phyloP scores from a whole-genome alignment of 2,329 filamentous ascomycete genomes.

The Phialophora macrospora region DNA sequence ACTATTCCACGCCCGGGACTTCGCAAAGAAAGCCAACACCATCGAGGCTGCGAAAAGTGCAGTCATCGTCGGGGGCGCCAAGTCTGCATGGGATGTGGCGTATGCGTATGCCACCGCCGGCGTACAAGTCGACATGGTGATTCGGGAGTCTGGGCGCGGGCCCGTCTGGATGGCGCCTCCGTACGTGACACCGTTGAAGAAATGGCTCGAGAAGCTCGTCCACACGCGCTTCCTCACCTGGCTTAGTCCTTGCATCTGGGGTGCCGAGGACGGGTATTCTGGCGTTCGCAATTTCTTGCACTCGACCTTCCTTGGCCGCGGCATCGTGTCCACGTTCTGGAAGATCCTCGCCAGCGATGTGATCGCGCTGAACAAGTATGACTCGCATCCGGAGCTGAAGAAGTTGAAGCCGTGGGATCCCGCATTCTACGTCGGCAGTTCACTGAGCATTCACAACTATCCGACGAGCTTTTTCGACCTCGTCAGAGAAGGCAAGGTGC shows the following conservation, averaged over 20 bases:
- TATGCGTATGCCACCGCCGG: slow-evolving; percentile 62
- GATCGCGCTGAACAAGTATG: slow-evolving; percentile 54
- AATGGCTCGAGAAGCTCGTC: slow-evolving; percentile 70
- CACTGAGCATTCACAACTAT: slow-evolving; percentile 66
- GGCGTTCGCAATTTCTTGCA: slow-evolving; percentile 56
- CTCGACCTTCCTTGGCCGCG: slow-evolving; percentile 57
- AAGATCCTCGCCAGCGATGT: slow-evolving; percentile 56
- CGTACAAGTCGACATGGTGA: slow-evolving; percentile 62
- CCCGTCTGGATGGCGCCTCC: slow-evolving; percentile 64
- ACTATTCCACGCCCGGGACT: slow-evolving; percentile 63
- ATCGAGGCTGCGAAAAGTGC: slow-evolving; percentile 48
- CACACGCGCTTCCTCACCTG: slow-evolving; percentile 71
- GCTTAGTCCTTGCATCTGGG: slow-evolving; percentile 77
- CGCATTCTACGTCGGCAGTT: slow-evolving; percentile 60
- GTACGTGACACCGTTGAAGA: slow-evolving; percentile 69
- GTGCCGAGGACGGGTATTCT: slow-evolving; percentile 54
- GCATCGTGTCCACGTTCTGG: slow-evolving; percentile 60
- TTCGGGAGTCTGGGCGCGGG: slow-evolving; percentile 61
- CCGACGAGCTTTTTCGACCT: slow-evolving; percentile 62
- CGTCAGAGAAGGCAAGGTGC: slow-evolving; percentile 58
- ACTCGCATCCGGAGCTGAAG: slow-evolving; percentile 50
- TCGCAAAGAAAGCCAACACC: slow-evolving; percentile 49
- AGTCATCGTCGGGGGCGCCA: slow-evolving; percentile 64
- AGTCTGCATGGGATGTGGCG: slow-evolving; percentile 67
- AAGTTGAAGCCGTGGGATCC: slow-evolving; percentile 53